Percentiles rank a stretch among this genome's conserved stretches.
Conservation (phyloP, 2,329 filamentous ascomycete genomes). For the Colletotrichum caudatum region DNA sequence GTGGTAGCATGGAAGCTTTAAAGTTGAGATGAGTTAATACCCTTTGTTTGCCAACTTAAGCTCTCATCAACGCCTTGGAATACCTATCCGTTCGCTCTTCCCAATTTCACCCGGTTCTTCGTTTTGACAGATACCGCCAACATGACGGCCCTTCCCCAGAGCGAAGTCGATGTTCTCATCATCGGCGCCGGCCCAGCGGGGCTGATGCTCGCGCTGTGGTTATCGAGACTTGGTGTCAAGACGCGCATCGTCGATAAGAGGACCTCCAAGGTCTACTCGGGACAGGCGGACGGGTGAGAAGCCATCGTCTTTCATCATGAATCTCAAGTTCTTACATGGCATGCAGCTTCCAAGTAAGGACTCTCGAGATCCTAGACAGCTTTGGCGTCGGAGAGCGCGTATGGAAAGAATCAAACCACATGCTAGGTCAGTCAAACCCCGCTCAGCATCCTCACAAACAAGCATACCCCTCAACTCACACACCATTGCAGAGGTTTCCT, state of each 20-base stretch:
- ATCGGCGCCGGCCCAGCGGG: conserved; percentile 50
- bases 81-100: not conserved
- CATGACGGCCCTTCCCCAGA: conserved; percentile 30
- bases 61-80: not conserved
- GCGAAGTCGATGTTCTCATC: conserved; percentile 38
- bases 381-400: conserved; percentile 74
- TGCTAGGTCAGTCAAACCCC: conserved; percentile 64
- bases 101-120: not conserved
- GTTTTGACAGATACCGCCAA: not conserved
- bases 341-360: conserved; percentile 35
- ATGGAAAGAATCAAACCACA: conserved; percentile 75
- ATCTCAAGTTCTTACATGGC: not conserved
- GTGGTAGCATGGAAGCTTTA: not conserved
- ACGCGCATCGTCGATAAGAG: conserved; percentile 61
- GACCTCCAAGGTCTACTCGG: conserved; percentile 53
- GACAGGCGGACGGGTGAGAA: conserved; percentile 64
- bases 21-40: not conserved
- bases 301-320: conserved; percentile 52
- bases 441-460: not conserved
- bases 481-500: conserved; percentile 38
- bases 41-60: not conserved
- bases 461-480: not conserved
- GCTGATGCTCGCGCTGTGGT: conserved; percentile 58
- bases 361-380: conserved; percentile 76
- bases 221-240: conserved; percentile 55